Evolutionary conservation across 73 alveolate genomes (phyloP).

Genomic region (Uronychia setigera): DNA sequence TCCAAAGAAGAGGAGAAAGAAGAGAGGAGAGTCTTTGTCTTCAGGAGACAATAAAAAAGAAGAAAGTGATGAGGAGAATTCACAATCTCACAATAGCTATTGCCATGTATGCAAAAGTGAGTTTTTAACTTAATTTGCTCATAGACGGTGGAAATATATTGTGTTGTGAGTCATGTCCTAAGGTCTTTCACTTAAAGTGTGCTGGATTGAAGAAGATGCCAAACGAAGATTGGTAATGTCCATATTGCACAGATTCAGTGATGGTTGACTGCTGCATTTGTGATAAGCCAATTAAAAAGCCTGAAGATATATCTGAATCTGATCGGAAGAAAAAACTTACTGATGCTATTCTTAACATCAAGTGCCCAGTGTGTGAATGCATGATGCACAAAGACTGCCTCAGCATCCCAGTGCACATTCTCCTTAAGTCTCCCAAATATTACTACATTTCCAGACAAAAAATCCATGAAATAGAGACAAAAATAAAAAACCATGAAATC

Average conservation of each 20-base stretch:
- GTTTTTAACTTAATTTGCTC: not conserved
- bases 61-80: not conserved
- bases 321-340: not conserved
- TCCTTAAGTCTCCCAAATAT: conserved; percentile 39
- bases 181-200: conserved; percentile 66
- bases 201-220: conserved; percentile 59
- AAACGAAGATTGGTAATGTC: conserved; percentile 59
- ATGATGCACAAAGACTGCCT: conserved; percentile 50
- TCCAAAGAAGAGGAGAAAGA: not conserved
- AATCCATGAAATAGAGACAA: not conserved
- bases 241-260: conserved; percentile 19
- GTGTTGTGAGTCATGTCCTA: conserved; percentile 67
- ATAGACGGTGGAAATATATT: conserved; percentile 44
- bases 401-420: conserved; percentile 39
- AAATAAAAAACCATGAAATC: not conserved
- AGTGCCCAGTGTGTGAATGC: conserved; percentile 9
- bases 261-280: not conserved
- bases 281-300: not conserved
- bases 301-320: not conserved
- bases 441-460: not conserved
- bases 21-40: conserved; percentile 1
- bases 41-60: not conserved
- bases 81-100: conserved; percentile 6
- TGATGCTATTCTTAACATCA: not conserved
- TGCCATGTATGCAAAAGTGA: conserved; percentile 25